These are phyloP conservation scores for Amborella trichopoda DNA, from an alignment of 164 flowering plant genomes.

Conservation along the genomic window DNA sequence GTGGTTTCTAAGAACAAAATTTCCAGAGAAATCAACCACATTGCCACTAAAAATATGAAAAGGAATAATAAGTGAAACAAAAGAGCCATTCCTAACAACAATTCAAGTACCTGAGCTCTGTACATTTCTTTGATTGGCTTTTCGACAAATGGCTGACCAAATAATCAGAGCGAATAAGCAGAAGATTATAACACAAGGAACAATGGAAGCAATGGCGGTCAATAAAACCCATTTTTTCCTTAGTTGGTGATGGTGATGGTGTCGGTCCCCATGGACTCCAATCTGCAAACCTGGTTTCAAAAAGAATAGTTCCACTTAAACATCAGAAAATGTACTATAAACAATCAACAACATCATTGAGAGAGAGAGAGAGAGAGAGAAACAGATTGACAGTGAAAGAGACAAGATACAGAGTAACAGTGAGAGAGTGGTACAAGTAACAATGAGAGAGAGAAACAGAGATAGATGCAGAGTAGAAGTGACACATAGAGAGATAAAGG, in stretches of 20 bases:
- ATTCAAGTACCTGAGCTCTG: slow-evolving; percentile 16
- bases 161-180: slow-evolving; percentile 9
- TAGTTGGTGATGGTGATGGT: slow-evolving; percentile 9
- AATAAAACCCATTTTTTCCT: slow-evolving; percentile 13
- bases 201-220: slow-evolving; percentile 12
- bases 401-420: neutral
- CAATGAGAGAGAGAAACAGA: neutral
- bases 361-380: neutral
- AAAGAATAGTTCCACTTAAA: neutral
- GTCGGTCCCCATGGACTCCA: slow-evolving; percentile 1
- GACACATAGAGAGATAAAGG: neutral
- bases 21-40: neutral
- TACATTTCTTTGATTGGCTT: slow-evolving; percentile 9
- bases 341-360: neutral
- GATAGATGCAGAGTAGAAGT: neutral
- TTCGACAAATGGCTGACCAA: slow-evolving; percentile 7
- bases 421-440: neutral
- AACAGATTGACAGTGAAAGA: neutral
- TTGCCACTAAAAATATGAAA: neutral
- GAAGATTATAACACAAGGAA: slow-evolving; percentile 10
- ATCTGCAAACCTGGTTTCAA: slow-evolving; percentile 2
- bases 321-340: neutral
- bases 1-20: slow-evolving; percentile 27
- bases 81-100: neutral
- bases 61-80: neutral